Base-by-base conservation (phyloP, 1,284 basidiomycete genomes). In the Melampsora americana region DNA sequence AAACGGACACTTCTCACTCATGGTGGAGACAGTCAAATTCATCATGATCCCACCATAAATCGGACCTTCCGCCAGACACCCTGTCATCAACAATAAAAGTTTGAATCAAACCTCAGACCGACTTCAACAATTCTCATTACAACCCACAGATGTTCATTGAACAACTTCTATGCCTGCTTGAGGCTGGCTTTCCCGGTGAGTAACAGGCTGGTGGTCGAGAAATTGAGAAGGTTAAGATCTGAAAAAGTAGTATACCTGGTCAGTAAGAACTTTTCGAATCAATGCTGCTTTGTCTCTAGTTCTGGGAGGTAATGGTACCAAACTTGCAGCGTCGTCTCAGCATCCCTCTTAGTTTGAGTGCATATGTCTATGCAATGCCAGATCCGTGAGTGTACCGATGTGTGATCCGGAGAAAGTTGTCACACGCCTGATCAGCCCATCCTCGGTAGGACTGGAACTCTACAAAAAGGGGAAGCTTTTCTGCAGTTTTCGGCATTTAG, bases 301-400 rank as follows among this genome's bases (percentile, higher is more conserved):
- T 11, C 30, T 26, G 42, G 11, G 28, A 2, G 11, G 14, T 62
- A 16, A 9, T 26, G 14, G 18, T 26, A 61, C 6, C 28, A 30
- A 59, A 26, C 23, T 35, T 16, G 5, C 62, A 26, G 26, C 46
- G 39, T 6, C 30, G n/a, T 39, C 44, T 74, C 50, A 74, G 42
- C 26, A 64, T 74, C 5, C 62, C 62, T 23, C 32, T 66, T 30
- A 26, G 42, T n/a, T 28, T 66, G 56, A 74, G 71, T 53, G 14
- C 61, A 18, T 74, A 59, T 30, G 28, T 74, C 30, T 74, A 74
- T 66, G 71, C 42, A 11, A 53, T 74, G 7, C 71, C 71, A 39
- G 71, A 74, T 60, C 71, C 71, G 71, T 74, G 9, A 46, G 71
- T 65, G 39, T 42, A 11, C 7, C 16, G 28, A 23, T 32, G 18